Evolutionary conservation across 257 asterid species (phyloP).

Genomic region (Solanum corneliomulleri): DNA sequence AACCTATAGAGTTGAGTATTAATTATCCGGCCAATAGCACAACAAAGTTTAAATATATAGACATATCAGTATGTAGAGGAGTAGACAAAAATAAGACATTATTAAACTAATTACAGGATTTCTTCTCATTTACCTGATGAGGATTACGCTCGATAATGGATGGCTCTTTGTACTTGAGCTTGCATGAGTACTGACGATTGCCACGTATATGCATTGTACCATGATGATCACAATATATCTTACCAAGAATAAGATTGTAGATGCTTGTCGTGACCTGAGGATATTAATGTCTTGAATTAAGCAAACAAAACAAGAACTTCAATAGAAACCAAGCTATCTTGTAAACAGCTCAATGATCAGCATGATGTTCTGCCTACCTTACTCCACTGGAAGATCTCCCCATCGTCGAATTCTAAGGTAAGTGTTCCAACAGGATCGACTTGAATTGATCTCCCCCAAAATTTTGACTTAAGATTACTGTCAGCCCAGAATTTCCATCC

Average conservation of each 20-base stretch:
- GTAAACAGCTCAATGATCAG: background rate
- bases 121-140: conserved; percentile 56
- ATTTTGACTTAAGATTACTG: conserved; percentile 80
- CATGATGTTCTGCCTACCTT: conserved; percentile 38
- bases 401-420: conserved; percentile 78
- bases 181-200: conserved; percentile 78
- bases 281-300: background rate
- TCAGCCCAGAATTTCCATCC: conserved; percentile 98
- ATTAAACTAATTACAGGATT: background rate
- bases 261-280: conserved; percentile 86
- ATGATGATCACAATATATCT: conserved; percentile 85
- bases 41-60: background rate
- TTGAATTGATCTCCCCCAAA: conserved; percentile 96
- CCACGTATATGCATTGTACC: conserved; percentile 81
- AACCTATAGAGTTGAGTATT: conserved; percentile 39
- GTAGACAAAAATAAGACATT: background rate
- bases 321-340: background rate
- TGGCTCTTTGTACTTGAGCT: conserved; percentile 92
- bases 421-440: conserved; percentile 88
- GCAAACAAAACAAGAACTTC: background rate
- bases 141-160: conserved; percentile 91
- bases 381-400: conserved; percentile 92
- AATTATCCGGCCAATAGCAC: background rate
- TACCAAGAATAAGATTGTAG: conserved; percentile 82
- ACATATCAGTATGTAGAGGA: background rate